phyloP scores from a whole-genome alignment of 2,329 filamentous ascomycete genomes.

The Fusarium equiseti region DNA sequence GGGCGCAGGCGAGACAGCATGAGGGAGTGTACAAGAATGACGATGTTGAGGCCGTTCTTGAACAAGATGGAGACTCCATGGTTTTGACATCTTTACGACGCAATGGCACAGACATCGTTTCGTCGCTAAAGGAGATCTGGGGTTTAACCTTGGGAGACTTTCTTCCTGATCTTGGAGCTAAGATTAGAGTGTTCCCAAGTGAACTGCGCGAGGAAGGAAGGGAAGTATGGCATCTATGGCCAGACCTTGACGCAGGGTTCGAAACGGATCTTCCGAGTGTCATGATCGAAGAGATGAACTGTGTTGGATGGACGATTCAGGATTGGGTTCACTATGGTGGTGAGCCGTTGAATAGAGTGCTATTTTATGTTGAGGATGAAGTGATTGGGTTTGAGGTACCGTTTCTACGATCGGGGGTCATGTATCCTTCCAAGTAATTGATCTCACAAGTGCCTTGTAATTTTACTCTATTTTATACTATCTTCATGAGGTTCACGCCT shows the following conservation, averaged over 20 bases:
- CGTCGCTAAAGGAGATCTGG: slow-evolving; percentile 42
- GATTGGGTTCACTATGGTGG: slow-evolving; percentile 54
- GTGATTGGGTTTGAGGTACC: slow-evolving; percentile 52
- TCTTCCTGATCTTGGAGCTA: slow-evolving; percentile 29
- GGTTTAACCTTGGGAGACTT: slow-evolving; percentile 42
- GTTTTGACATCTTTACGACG: slow-evolving; percentile 39
- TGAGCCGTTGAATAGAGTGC: slow-evolving; percentile 50
- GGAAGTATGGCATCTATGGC: slow-evolving; percentile 50
- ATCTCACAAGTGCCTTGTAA: neutral
- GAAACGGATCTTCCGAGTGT: slow-evolving; percentile 49
- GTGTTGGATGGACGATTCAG: slow-evolving; percentile 49
- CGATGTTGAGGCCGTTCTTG: slow-evolving; percentile 24
- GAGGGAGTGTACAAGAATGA: slow-evolving; percentile 27
- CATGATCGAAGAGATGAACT: slow-evolving; percentile 41
- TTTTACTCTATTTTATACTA: neutral
- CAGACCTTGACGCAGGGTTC: slow-evolving; percentile 22
- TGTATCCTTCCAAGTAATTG: slow-evolving; percentile 2
- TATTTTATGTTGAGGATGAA: slow-evolving; percentile 44
- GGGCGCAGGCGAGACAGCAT: slow-evolving; percentile 45
- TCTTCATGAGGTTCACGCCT: slow-evolving; percentile 38
- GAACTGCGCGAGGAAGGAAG: slow-evolving; percentile 21
- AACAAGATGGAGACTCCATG: slow-evolving; percentile 46
- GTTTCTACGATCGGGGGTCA: slow-evolving; percentile 48
- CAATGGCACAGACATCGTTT: slow-evolving; percentile 40
- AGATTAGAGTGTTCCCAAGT: slow-evolving; percentile 46